Conservation (phyloP, 2,329 filamentous ascomycete species). For the Thermoascus crustaceus region DNA sequence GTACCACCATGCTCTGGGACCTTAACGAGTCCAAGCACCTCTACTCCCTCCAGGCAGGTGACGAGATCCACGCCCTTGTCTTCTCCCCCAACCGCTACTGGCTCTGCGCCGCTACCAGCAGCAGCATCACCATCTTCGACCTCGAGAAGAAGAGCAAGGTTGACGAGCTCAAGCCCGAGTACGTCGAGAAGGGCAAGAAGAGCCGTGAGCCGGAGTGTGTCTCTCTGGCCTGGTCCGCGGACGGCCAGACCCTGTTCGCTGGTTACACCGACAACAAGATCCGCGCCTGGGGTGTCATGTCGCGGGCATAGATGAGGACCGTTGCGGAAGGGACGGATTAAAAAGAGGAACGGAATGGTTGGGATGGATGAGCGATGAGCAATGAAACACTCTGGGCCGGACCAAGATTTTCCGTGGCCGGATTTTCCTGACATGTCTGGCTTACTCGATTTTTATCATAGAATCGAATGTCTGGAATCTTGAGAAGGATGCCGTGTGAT, state of each 20-base stretch:
- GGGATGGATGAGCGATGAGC: conserved; percentile 39
- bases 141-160: conserved; percentile 99
- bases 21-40: conserved; percentile 99
- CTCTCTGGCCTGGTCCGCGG: conserved; percentile 92
- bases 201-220: conserved; percentile 97
- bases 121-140: conserved; percentile 99
- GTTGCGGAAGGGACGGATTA: conserved; percentile 14
- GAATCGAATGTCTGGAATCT: conserved; percentile 27
- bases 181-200: conserved; percentile 95
- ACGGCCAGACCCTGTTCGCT: conserved; percentile 98
- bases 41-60: conserved; percentile 98
- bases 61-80: conserved; percentile 99
- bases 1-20: conserved; percentile 99
- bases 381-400: conserved; percentile 29
- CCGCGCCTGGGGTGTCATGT: conserved; percentile 96
- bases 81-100: conserved; percentile 99
- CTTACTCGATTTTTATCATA: conserved; percentile 26
- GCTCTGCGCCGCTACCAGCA: conserved; percentile 96
- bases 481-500: conserved; percentile 26
- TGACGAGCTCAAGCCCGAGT: conserved; percentile 98
- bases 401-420: conserved; percentile 10
- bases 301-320: conserved; percentile 59
- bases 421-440: conserved; percentile 31
- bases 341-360: conserved; percentile 29
- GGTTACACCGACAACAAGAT: conserved; percentile 99